Base-by-base conservation (phyloP, 2,329 filamentous ascomycete species). In the Hymenoscyphus linearis region DNA sequence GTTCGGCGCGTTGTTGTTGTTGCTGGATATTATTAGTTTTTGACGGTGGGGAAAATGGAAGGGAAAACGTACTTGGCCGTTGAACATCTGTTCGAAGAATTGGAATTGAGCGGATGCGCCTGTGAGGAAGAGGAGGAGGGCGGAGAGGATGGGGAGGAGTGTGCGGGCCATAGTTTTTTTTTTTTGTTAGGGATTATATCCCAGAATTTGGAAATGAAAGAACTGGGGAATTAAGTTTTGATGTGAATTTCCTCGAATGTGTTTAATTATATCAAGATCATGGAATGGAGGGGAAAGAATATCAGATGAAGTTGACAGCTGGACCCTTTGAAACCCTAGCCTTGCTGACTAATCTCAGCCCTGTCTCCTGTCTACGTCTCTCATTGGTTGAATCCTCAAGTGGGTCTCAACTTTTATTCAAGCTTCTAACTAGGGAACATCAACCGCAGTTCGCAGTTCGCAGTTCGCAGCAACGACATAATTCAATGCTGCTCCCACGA, bases 1-100 rank as follows among this genome's bases (percentile, higher is more conserved):
- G 84, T 67, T 87, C 81, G 10, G 67, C 66, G 50, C 63, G 61
- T 10, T 68, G 79, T 52, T 82, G 80, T 50, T 81, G 79, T 54
- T 71, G 69, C 40, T 69, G 64, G 27, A 7, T 31, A 7, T 4
- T 31, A 7, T 4, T 31, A 31, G 27, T 31, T 31, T 31, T 31
- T 31, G 27, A 7, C 4, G 27, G 27, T 82, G 54, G 78, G 74
- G 55, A 82, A 27, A 34, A 31, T 4, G 84, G 27, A 31, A 74
- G 55, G 82, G 25, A 25, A 47, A 12, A 57, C 47, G 66, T 85
- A 82, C 62, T 81, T 44, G 80, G 67, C 84, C 84, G 69, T 85
- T 83, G 75, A 99, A 98, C 91, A 98, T 96, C 71, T 98, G 91
- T 74, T 97, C 93, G 77, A 98, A 99, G 83, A 99, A 96, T 73